These are phyloP conservation scores for Cryomyces antarcticus DNA, from an alignment of 495 filamentous ascomycete species.

Conservation along the genomic window DNA sequence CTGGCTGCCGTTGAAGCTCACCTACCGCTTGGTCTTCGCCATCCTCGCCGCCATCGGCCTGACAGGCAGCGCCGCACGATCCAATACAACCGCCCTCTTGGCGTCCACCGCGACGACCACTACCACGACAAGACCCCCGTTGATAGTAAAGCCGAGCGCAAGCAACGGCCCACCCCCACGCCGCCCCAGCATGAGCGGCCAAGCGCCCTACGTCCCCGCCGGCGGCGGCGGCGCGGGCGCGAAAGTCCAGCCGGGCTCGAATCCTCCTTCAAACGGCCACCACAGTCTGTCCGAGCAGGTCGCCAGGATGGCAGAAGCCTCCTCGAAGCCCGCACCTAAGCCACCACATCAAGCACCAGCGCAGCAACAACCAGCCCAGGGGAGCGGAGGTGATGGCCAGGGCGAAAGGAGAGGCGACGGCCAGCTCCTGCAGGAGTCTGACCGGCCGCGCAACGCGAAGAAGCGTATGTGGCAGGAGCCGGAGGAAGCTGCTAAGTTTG, in stretches of 20 bases:
- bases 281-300: slow-evolving; percentile 32
- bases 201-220: slow-evolving; percentile 15
- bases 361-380: slow-evolving; percentile 23
- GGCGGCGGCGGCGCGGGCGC: slow-evolving; percentile 22
- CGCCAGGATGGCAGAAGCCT: slow-evolving; percentile 31
- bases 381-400: slow-evolving; percentile 13
- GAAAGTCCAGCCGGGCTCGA: slow-evolving; percentile 6
- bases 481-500: background rate
- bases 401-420: slow-evolving; percentile 18
- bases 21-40: slow-evolving; percentile 3
- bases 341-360: slow-evolving; percentile 3
- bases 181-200: slow-evolving; percentile 7
- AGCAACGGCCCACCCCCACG: slow-evolving; percentile 15
- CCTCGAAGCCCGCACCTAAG: slow-evolving; percentile 16
- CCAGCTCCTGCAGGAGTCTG: slow-evolving; percentile 13
- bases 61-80: background rate
- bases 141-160: slow-evolving; percentile 23
- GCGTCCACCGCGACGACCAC: slow-evolving; percentile 19
- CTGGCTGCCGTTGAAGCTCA: slow-evolving; percentile 51
- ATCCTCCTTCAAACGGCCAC: slow-evolving; percentile 13
- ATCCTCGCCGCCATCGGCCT: slow-evolving; percentile 1
- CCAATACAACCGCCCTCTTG: slow-evolving; percentile 9
- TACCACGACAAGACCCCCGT: slow-evolving; percentile 1
- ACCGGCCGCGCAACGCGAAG: slow-evolving; percentile 43
- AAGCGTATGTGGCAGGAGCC: slow-evolving; percentile 72